A percentile compares a stretch with the other conserved stretches of the same genome.
These are phyloP conservation scores for Ilex asprella DNA, from an alignment of 257 asterid species.

Conservation along the genomic window DNA sequence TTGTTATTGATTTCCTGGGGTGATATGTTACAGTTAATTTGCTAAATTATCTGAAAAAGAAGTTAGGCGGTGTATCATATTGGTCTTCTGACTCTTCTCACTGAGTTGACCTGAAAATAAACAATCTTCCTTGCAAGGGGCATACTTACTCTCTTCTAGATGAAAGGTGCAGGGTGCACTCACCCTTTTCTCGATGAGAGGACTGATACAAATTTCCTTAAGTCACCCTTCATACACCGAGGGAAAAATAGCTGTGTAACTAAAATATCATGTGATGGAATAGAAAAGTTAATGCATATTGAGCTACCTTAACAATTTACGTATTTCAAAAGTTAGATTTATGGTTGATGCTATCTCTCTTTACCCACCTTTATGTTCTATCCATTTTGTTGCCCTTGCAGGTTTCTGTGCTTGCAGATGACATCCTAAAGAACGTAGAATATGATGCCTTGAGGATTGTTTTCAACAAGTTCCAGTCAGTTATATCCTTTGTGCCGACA, in stretches of 20 bases:
- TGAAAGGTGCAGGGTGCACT: too few relatives aligned
- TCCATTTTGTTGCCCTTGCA: slow-evolving; percentile 21
- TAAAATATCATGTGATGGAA: not conserved
- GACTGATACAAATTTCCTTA: not conserved
- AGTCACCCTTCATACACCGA: too few relatives aligned
- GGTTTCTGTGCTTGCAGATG: slow-evolving; percentile 98
- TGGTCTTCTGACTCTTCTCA: too few relatives aligned
- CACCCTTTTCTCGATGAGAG: not conserved
- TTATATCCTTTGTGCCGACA: slow-evolving; percentile 70
- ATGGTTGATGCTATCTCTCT: not conserved
- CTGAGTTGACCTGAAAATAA: too few relatives aligned
- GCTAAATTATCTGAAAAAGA: too few relatives aligned
- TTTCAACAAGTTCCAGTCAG: slow-evolving; percentile 90
- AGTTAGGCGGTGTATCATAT: too few relatives aligned
- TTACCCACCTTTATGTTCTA: not conserved
- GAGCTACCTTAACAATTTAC: not conserved
- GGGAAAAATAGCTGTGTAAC: not conserved
- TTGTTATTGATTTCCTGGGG: too few relatives aligned
- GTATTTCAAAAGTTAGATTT: not conserved
- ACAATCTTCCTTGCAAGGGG: too few relatives aligned
- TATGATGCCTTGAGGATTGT: slow-evolving; percentile 82
- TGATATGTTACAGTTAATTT: too few relatives aligned
- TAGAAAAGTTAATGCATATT: not conserved
- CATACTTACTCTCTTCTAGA: too few relatives aligned
- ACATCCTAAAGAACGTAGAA: slow-evolving; percentile 85